Conservation (phyloP, 495 filamentous ascomycete species). For the Lepraria neglecta region DNA sequence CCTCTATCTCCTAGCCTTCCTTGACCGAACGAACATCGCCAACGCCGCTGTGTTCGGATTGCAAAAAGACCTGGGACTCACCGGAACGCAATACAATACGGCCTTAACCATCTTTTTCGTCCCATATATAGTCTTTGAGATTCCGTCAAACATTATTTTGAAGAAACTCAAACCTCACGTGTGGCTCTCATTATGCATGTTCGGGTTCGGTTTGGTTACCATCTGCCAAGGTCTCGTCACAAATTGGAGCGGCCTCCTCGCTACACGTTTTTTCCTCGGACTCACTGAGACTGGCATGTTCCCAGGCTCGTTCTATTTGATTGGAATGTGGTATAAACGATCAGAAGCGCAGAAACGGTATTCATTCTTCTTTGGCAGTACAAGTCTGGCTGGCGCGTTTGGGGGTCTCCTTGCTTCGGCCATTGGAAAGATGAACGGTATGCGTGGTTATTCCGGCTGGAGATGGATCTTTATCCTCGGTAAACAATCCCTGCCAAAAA, state of each 20-base stretch:
- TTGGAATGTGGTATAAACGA: constrained; percentile 86
- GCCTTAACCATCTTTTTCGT: constrained; percentile 79
- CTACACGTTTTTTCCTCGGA: constrained; percentile 81
- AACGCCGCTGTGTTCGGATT: constrained; percentile 54
- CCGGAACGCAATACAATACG: constrained; percentile 56
- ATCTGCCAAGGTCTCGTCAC: constrained; percentile 72
- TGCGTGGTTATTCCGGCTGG: constrained; percentile 73
- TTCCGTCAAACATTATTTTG: constrained; percentile 82
- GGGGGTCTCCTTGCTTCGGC: constrained; percentile 76
- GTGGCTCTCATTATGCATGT: constrained; percentile 79
- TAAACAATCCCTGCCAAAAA: not conserved
- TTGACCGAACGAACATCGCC: constrained; percentile 71
- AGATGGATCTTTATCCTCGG: constrained; percentile 60
- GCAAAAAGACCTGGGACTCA: constrained; percentile 37
- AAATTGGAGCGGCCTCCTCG: constrained; percentile 71
- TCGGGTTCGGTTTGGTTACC: constrained; percentile 71
- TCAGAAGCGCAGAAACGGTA: constrained; percentile 82
- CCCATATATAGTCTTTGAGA: constrained; percentile 78
- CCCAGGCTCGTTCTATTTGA: constrained; percentile 71
- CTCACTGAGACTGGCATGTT: constrained; percentile 89
- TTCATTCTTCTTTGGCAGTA: constrained; percentile 82
- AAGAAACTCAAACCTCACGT: constrained; percentile 74
- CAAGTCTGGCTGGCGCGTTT: constrained; percentile 79
- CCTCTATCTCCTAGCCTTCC: constrained; percentile 79
- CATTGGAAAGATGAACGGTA: constrained; percentile 66